These are phyloP conservation scores for Penicillium hesseltinei DNA, from an alignment of 2,329 filamentous ascomycete species.

Conservation along the genomic window DNA sequence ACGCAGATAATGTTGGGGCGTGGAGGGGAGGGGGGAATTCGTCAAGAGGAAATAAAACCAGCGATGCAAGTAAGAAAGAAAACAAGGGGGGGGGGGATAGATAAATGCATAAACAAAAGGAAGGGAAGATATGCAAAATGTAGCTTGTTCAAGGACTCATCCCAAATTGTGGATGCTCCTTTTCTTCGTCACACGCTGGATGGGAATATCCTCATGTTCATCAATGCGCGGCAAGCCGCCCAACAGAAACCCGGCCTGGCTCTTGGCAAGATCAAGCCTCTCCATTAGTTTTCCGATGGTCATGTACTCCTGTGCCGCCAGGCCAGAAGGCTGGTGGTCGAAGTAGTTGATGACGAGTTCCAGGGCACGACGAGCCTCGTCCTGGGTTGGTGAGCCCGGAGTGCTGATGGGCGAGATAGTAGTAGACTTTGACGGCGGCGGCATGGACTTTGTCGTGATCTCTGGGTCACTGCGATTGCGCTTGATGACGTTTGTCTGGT, in stretches of 20 bases:
- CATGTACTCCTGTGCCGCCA: constrained; percentile 76
- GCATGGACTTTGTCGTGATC: constrained; percentile 43
- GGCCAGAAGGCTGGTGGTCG: constrained; percentile 65
- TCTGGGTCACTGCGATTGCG: constrained; percentile 47
- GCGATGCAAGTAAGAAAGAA: neutral
- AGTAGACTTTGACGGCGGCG: constrained; percentile 41
- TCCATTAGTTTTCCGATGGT: constrained; percentile 80
- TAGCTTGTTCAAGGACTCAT: constrained; percentile 14
- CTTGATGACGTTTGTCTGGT: constrained; percentile 37
- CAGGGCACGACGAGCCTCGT: constrained; percentile 79
- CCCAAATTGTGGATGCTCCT: constrained; percentile 46
- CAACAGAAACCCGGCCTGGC: constrained; percentile 37
- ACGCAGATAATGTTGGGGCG: neutral
- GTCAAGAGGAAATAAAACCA: constrained; percentile 1
- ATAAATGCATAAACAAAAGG: neutral
- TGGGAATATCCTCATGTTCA: constrained; percentile 41
- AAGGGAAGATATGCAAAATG: neutral
- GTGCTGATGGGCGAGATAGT: constrained; percentile 54
- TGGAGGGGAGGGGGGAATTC: neutral
- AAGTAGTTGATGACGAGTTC: constrained; percentile 81
- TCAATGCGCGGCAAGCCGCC: constrained; percentile 47
- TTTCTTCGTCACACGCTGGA: constrained; percentile 42
- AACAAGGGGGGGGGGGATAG: neutral
- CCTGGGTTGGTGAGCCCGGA: constrained; percentile 70
- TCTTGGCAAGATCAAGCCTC: constrained; percentile 71